Evolutionary conservation across 2,329 filamentous ascomycete genomes (phyloP).

Genomic region (Fusarium ambrosium): DNA sequence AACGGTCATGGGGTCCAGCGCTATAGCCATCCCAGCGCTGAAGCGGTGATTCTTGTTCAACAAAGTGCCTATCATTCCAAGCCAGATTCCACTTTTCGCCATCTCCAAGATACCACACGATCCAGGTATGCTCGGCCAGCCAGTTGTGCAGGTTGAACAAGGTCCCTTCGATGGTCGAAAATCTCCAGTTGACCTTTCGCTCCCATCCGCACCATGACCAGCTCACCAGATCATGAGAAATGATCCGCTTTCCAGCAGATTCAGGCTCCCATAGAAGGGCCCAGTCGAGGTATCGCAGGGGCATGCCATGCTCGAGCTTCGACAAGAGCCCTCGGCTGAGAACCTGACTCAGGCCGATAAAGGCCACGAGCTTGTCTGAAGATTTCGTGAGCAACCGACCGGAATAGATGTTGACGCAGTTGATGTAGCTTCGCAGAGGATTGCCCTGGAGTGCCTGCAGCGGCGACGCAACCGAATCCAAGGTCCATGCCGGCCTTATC

Average conservation of each 20-base stretch:
- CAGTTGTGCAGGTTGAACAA: not conserved
- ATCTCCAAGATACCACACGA: not conserved
- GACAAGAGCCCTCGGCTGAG: not conserved
- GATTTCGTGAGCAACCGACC: not conserved
- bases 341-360: not conserved
- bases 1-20: not conserved
- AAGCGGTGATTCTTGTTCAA: not conserved
- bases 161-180: not conserved
- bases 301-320: not conserved
- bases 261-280: not conserved
- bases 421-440: not conserved
- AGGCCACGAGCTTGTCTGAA: not conserved
- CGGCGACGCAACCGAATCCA: not conserved
- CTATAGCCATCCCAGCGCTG: not conserved
- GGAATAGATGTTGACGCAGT: not conserved
- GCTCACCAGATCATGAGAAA: not conserved
- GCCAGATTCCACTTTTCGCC: not conserved
- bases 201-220: not conserved
- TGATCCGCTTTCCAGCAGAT: not conserved
- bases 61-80: not conserved
- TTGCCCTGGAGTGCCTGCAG: not conserved
- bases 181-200: not conserved
- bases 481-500: not conserved
- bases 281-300: not conserved
- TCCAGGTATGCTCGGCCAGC: not conserved